Conservation (phyloP, 805 yeast genomes). For the Candida sithepensis region DNA sequence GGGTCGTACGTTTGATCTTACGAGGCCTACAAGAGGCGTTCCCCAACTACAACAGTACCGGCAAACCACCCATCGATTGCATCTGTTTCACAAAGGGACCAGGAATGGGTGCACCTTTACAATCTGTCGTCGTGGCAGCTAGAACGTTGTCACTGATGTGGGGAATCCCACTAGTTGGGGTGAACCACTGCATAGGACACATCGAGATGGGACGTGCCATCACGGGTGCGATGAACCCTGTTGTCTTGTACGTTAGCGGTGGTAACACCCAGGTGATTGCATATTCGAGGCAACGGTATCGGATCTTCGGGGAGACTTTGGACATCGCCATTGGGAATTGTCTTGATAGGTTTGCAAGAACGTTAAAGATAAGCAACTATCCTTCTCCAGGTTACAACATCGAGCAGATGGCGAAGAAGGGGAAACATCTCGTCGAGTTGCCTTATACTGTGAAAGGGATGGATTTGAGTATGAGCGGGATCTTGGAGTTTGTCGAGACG, state of each 20-base stretch:
- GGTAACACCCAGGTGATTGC: conserved; percentile 99
- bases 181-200: conserved; percentile 96
- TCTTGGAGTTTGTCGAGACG: conserved; percentile 77
- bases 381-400: conserved; percentile 98
- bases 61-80: conserved; percentile 51
- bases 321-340: conserved; percentile 98
- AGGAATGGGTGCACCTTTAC: conserved; percentile 99
- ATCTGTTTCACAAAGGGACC: conserved; percentile 98
- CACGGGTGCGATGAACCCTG: conserved; percentile 97
- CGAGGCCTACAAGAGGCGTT: background rate
- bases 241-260: conserved; percentile 94
- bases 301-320: conserved; percentile 98
- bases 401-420: conserved; percentile 84
- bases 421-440: conserved; percentile 59
- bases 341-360: conserved; percentile 91
- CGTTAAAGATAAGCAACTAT: conserved; percentile 79
- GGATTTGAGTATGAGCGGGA: conserved; percentile 97
- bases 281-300: conserved; percentile 85
- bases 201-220: conserved; percentile 99
- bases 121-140: conserved; percentile 89
- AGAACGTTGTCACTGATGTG: conserved; percentile 78
- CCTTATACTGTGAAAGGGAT: conserved; percentile 98
- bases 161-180: conserved; percentile 86
- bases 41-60: background rate
- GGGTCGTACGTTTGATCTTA: conserved; percentile 75